phyloP scores from a whole-genome alignment of 2,329 filamentous ascomycete species.

The Scytalidium sp. region DNA sequence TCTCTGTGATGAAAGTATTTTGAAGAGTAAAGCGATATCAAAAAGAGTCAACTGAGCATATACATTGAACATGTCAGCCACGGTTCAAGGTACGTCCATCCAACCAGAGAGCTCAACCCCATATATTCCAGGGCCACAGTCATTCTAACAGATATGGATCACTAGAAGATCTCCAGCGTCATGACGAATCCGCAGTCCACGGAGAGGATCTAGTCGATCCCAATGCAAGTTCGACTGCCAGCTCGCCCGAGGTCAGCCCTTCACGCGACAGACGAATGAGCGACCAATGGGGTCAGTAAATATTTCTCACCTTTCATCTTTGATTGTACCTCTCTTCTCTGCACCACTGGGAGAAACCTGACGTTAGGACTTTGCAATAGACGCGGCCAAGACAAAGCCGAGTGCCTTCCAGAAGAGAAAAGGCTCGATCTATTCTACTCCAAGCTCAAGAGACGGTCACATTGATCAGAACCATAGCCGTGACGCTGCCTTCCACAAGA shows the following conservation, averaged over 20 bases:
- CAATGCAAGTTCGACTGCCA: not conserved
- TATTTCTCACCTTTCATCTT: not conserved
- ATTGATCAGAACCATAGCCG: constrained; percentile 54
- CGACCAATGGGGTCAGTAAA: not conserved
- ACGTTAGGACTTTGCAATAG: constrained; percentile 30
- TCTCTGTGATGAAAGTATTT: too few relatives aligned
- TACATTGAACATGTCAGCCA: not conserved
- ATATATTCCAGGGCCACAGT: not conserved
- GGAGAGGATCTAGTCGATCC: not conserved
- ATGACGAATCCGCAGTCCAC: not conserved
- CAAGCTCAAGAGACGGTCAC: constrained; percentile 61
- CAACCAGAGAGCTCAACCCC: not conserved
- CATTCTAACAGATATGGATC: not conserved
- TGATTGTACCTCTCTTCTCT: too few relatives aligned
- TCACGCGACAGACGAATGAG: not conserved
- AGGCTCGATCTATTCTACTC: constrained; percentile 67
- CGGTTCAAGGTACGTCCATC: not conserved
- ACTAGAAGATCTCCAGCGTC: not conserved
- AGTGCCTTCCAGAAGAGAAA: constrained; percentile 68
- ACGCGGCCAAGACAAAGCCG: constrained; percentile 65
- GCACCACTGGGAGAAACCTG: too few relatives aligned
- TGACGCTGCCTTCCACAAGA: constrained; percentile 56
- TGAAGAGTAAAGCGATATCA: too few relatives aligned
- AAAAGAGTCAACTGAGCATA: too few relatives aligned
- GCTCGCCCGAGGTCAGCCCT: not conserved